Evolutionary conservation across 108 stramenopile species (phyloP).

Genomic region (Aureococcus anophagefferens): DNA sequence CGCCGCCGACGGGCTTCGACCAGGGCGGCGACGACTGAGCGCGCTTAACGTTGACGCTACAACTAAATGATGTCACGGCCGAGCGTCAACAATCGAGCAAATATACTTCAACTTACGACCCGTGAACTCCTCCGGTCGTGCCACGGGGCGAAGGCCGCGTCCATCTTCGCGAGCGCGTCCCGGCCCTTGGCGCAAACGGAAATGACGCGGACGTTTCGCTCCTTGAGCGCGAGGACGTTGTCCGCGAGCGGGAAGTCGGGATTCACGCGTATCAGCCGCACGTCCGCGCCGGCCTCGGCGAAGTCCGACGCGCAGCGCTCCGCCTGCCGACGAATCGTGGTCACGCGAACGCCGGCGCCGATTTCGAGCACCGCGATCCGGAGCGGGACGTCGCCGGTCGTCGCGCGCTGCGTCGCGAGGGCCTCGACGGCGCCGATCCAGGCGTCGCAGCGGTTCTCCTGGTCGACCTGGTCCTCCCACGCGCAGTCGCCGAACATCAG

Average conservation of each 20-base stretch:
- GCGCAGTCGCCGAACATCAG: constrained; percentile 29
- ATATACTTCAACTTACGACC: too few relatives aligned
- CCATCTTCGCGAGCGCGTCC: constrained; percentile 23
- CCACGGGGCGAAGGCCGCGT: constrained; percentile 18
- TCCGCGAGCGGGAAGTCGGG: constrained; percentile 31
- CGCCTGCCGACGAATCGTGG: neutral
- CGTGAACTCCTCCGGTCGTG: too few relatives aligned
- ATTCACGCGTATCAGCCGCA: constrained; percentile 25
- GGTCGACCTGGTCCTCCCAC: constrained; percentile 2
- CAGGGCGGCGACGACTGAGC: too few relatives aligned
- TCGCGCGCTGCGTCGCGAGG: neutral
- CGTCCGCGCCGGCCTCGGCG: constrained; percentile 16
- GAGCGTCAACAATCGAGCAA: too few relatives aligned
- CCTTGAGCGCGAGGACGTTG: neutral
- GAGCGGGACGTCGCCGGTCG: neutral
- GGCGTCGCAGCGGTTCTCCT: neutral
- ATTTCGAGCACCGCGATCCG: neutral
- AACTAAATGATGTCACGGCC: too few relatives aligned
- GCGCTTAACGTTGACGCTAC: too few relatives aligned
- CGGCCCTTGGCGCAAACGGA: constrained; percentile 30
- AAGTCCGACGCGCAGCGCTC: neutral
- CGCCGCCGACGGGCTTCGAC: too few relatives aligned
- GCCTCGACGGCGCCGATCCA: neutral
- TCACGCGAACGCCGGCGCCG: neutral
- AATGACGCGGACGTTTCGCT: constrained; percentile 19